Base-by-base conservation (phyloP, 2,329 filamentous ascomycete species). In the Neoarthrinium moseri region DNA sequence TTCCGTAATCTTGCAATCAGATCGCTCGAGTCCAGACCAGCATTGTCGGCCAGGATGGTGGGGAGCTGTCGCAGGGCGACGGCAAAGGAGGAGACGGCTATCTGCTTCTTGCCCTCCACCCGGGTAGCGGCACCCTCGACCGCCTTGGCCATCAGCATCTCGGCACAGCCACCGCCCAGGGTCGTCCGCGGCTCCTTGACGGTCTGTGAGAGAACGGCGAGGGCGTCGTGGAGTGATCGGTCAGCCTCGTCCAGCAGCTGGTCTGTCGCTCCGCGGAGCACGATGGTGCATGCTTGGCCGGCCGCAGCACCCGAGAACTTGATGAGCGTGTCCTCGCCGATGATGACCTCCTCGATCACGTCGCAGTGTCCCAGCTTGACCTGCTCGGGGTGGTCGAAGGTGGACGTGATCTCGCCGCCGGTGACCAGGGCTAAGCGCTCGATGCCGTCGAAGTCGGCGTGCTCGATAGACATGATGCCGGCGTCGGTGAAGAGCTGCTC, bases 141-240 rank as follows among this genome's bases (percentile, higher is more conserved):
- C 6, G 94, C 94, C 78, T 96, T 96, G 54, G 92, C 89, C 94
- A 99, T 99, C 57, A 95, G 75, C 92, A 97, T 97, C 80, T 99
- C 94, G 4, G 92, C 91, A 63, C 91, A 97, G 22, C 94, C 94
- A 63, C 94, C 94, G 43, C 94, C 94, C 3, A 99, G 83, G 0
- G 94, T 97, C 33, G 91, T 95, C 65, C 89, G 84, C 43, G 94
- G 94, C 71, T 96, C 91, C 68, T 87, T 89, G 59, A 99, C 89
- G 2, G 94, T 99, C 70, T 99, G 94, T 8, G 92, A 97, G 32
- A 99, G 81, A 11, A 99, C 94, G 12, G 94, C 94, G 47, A 99
- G 78, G 38, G 94, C 94, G 68, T 99, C 94, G 70, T 99, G 94
- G 54, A 99, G 77, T 56, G 90, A 96, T 54, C 94, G 86, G 74